phyloP scores from a whole-genome alignment of 768 basidiomycete genomes.

The Mycena galericulata region DNA sequence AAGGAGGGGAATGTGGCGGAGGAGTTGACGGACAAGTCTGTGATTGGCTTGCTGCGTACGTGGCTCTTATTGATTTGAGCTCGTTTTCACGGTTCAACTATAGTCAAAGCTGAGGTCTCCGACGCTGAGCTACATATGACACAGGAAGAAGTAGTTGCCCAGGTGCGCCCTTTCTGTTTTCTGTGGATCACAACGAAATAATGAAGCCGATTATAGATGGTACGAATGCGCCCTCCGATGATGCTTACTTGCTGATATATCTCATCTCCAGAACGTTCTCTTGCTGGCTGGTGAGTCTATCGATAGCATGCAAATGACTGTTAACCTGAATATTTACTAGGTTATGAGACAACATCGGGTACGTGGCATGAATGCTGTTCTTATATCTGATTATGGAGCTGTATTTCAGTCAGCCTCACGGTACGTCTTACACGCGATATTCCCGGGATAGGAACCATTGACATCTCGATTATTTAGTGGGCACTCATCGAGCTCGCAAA shows the following conservation, averaged over 20 bases:
- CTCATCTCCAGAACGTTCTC: constrained; percentile 46
- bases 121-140: constrained; percentile 47
- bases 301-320: no score
- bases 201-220: constrained; percentile 22
- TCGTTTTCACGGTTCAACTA: not conserved
- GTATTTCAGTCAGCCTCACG: constrained; percentile 50
- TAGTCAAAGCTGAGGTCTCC: constrained; percentile 52
- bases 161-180: constrained; percentile 37
- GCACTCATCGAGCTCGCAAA: constrained; percentile 67
- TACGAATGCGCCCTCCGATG: not conserved
- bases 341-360: constrained; percentile 69
- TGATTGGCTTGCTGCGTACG: constrained; percentile 53
- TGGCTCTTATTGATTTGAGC: not conserved
- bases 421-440: constrained; percentile 40
- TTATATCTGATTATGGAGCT: not conserved
- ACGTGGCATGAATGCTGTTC: constrained; percentile 26
- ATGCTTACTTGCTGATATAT: not conserved
- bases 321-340: constrained; percentile 33
- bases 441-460: no score
- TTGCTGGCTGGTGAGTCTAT: constrained; percentile 49
- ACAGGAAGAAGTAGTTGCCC: constrained; percentile 56
- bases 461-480: constrained; percentile 47
- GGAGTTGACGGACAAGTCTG: constrained; percentile 46
- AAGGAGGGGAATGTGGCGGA: constrained; percentile 40
- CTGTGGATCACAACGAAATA: not conserved